Conservation (phyloP, 2,329 filamentous ascomycete species). For the Aureobasidium lini region DNA sequence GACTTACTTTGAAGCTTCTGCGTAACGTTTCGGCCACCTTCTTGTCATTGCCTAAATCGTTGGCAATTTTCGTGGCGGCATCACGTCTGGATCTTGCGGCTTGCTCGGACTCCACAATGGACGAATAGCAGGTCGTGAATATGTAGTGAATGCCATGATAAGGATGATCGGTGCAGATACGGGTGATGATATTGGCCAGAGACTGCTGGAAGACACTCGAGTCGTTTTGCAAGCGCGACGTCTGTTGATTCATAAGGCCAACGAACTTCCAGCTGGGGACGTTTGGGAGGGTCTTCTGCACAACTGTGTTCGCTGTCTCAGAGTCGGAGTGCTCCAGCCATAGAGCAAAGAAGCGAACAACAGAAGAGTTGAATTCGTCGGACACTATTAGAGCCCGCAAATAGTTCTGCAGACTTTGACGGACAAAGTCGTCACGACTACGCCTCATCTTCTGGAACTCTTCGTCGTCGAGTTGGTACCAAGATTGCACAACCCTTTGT, state of each 20-base stretch:
- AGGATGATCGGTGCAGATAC: conserved; percentile 86
- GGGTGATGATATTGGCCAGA: conserved; percentile 64
- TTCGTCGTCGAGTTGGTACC: conserved; percentile 82
- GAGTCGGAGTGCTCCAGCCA: conserved; percentile 87
- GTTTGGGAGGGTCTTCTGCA: conserved; percentile 58
- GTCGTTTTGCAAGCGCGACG: conserved; percentile 76
- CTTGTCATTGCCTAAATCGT: conserved; percentile 49
- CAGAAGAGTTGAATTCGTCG: conserved; percentile 82
- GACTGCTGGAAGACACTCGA: conserved; percentile 66
- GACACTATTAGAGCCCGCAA: conserved; percentile 75
- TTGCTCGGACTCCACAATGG: conserved; percentile 60
- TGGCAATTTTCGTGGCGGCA: conserved; percentile 63
- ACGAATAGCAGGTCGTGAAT: conserved; percentile 64
- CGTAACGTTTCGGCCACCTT: conserved; percentile 55
- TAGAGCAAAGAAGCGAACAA: conserved; percentile 82
- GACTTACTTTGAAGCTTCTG: conserved; percentile 66
- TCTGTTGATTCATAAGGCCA: conserved; percentile 87
- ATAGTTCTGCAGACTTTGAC: conserved; percentile 87
- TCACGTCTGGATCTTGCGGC: conserved; percentile 64
- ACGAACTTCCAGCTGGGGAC: conserved; percentile 93
- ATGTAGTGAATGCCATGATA: conserved; percentile 98
- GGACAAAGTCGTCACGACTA: conserved; percentile 74
- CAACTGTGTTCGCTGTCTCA: conserved; percentile 67
- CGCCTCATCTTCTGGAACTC: conserved; percentile 74
- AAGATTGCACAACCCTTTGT: conserved; percentile 65